Percentiles rank a stretch among this genome's conserved stretches.
phyloP scores from a whole-genome alignment of 1,139 yeast genomes.

The Kurtzmaniella quercitrusa region DNA sequence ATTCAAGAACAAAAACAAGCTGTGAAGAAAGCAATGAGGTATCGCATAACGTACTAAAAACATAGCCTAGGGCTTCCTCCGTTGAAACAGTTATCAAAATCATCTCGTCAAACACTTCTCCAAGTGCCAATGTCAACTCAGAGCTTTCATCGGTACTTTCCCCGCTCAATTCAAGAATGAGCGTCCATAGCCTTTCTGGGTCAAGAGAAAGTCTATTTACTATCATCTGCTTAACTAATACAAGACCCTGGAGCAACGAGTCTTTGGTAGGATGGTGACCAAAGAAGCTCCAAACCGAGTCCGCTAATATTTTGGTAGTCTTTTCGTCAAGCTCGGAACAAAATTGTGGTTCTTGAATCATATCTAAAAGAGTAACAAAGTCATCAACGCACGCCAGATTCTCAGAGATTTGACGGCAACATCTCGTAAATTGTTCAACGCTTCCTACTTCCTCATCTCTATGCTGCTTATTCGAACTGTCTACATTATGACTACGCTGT shows the following conservation, averaged over 20 bases:
- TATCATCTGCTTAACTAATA: slow-evolving; percentile 32
- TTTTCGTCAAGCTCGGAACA: neutral
- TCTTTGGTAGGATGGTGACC: slow-evolving; percentile 9
- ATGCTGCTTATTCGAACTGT: slow-evolving; percentile 1
- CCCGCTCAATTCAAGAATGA: slow-evolving; percentile 17
- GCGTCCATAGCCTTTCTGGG: slow-evolving; percentile 19
- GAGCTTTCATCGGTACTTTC: slow-evolving; percentile 4
- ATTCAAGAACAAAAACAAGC: slow-evolving; percentile 18
- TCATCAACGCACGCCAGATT: slow-evolving; percentile 12
- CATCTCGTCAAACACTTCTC: slow-evolving; percentile 31
- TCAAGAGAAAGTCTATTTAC: slow-evolving; percentile 21
- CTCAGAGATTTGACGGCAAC: slow-evolving; percentile 16
- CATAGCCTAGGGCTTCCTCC: slow-evolving; percentile 15
- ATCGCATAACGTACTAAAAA: slow-evolving; percentile 10
- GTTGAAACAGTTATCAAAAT: slow-evolving; percentile 23
- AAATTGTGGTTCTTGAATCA: slow-evolving; percentile 17
- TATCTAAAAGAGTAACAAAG: slow-evolving; percentile 17
- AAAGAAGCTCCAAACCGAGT: slow-evolving; percentile 26
- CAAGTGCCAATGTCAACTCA: slow-evolving; percentile 22
- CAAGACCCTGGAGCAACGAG: slow-evolving; percentile 24
- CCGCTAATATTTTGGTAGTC: neutral
- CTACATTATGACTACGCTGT: slow-evolving; percentile 2
- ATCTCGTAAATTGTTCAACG: slow-evolving; percentile 15
- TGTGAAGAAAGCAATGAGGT: slow-evolving; percentile 1
- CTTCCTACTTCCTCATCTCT: slow-evolving; percentile 11